Base-by-base conservation (phyloP, 192 early-diverging fungal genomes). In the Backusella psychrophila region DNA sequence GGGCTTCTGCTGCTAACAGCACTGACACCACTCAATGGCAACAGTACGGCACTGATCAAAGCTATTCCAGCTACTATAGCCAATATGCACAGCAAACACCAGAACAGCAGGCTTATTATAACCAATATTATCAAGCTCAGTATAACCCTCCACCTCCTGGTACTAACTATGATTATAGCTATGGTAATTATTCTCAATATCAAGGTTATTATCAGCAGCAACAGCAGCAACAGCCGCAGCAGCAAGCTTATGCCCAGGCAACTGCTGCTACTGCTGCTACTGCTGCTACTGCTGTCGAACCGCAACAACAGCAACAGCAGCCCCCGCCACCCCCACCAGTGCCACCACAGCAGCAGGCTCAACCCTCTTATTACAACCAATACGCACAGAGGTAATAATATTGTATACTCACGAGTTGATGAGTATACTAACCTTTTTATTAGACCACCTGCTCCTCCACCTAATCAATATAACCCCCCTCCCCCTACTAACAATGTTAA, bases 91-190 rank as follows among this genome's bases (percentile, higher is more conserved):
- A 71, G 23, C 35, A n/a, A 26, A 36, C 74, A 75, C 26, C 63
- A 39, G 56, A 74, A 8, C 63, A 75, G 19, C 74, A 75, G 17
- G 65, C 74, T 19, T 75, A 75, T 33, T 75, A 75, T 36, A 39
- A 52, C 33, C 56, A 65, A n/a, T 75, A 75, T 49, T 75, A 75
- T n/a, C 63, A 72, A 72, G 41, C 70, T 46, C 42, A 21, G 19
- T 53, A 75, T 42, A 33, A 74, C 23, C 36, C 52, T 41, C 69
- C 75, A 34, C 29, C 76, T 71, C 66, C 78, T 17, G 69, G 36
- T 31, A 33, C 26, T 46, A 71, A 36, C 34, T 34, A 75, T 66
- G 67, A 75, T 52, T 39, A 59, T 66, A 71, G 49, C 70, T 69
- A 76, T 52, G 39, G 53, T 6, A 68, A 76, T 39, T 39, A 69